These are phyloP conservation scores for Tylopilus balloui DNA, from an alignment of 768 basidiomycete species.

Conservation along the genomic window DNA sequence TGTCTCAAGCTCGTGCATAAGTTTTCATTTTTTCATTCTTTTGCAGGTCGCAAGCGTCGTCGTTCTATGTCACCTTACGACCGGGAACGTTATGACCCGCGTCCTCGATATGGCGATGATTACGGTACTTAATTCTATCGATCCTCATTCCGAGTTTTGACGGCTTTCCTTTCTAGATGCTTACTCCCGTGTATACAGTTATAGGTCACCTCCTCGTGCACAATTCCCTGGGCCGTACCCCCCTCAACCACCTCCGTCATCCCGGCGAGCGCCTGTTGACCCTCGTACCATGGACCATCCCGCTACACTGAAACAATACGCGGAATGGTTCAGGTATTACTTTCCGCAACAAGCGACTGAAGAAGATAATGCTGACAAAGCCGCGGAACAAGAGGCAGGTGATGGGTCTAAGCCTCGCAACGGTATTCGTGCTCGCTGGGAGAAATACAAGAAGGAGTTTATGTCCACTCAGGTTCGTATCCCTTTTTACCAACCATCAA, in stretches of 20 bases:
- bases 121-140: conserved; percentile 51
- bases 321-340: conserved; percentile 81
- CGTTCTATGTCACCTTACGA: conserved; percentile 74
- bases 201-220: conserved; percentile 62
- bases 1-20: conserved; percentile 8
- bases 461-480: conserved; percentile 77
- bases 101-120: conserved; percentile 78
- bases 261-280: conserved; percentile 65
- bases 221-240: conserved; percentile 41
- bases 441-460: conserved; percentile 93
- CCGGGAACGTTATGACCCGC: conserved; percentile 76
- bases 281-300: conserved; percentile 81
- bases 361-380: conserved; percentile 81
- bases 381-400: conserved; percentile 77
- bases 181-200: conserved; percentile 60
- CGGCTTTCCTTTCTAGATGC: conserved; percentile 41
- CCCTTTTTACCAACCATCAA: conserved; percentile 13
- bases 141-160: conserved; percentile 3
- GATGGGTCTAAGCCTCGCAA: conserved; percentile 81
- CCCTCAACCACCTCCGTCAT: conserved; percentile 39
- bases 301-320: conserved; percentile 76
- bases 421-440: conserved; percentile 80
- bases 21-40: conserved; percentile 7
- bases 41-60: conserved; percentile 67
- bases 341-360: conserved; percentile 73